Conservation (phyloP, 257 asterid species). For the Gentiana dahurica region DNA sequence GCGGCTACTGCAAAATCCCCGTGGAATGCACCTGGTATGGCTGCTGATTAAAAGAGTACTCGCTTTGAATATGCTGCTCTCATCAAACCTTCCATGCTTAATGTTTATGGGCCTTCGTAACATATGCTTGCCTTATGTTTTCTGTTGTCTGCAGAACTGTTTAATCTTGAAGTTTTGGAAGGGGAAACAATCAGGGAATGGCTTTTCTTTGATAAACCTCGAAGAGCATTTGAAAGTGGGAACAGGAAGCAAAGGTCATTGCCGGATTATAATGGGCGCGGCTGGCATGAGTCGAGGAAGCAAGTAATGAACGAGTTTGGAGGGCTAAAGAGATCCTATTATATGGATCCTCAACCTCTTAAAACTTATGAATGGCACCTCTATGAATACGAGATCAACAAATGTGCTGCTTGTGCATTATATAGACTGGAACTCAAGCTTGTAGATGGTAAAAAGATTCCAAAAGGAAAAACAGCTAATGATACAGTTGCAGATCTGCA, state of each 20-base stretch:
- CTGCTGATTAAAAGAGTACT: neutral
- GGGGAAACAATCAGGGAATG: conserved; percentile 91
- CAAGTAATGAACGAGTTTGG: conserved; percentile 76
- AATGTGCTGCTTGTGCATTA: conserved; percentile 57
- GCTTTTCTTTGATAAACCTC: conserved; percentile 96
- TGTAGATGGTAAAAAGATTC: conserved; percentile 59
- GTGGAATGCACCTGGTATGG: conserved; percentile 92
- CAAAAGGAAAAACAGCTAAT: conserved; percentile 62
- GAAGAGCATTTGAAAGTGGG: conserved; percentile 97
- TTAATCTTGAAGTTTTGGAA: conserved; percentile 62
- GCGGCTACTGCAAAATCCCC: conserved; percentile 99
- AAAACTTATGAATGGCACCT: conserved; percentile 87
- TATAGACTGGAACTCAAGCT: conserved; percentile 74
- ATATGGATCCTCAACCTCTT: conserved; percentile 98
- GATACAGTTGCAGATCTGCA: conserved; percentile 83
- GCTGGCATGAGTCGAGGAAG: conserved; percentile 98
- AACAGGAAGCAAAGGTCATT: conserved; percentile 90
- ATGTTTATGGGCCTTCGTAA: neutral
- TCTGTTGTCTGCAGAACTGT: conserved; percentile 50
- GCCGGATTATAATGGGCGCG: conserved; percentile 94
- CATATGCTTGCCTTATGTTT: conserved; percentile 4
- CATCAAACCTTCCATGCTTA: too few species aligned
- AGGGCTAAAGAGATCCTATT: conserved; percentile 93
- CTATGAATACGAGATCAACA: conserved; percentile 68
- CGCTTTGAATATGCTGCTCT: too few species aligned